Conservation (phyloP, 2,329 filamentous ascomycete species). For the Neofusicoccum kwambonambiense region DNA sequence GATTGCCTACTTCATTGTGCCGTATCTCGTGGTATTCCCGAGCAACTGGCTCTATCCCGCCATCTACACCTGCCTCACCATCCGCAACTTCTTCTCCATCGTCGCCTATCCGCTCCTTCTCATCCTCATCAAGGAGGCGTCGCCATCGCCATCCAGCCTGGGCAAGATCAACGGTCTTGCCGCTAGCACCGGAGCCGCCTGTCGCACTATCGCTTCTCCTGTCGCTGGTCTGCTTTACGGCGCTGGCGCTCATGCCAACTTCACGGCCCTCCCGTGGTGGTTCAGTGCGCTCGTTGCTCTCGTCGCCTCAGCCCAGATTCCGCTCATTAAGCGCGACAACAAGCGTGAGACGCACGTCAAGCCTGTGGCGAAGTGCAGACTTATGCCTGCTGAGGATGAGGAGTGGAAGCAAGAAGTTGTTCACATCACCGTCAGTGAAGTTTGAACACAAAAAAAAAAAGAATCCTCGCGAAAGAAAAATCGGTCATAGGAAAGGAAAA, state of each 20-base stretch:
- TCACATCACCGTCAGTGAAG: slow-evolving; percentile 22
- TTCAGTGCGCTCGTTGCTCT: slow-evolving; percentile 56
- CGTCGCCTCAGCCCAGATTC: slow-evolving; percentile 56
- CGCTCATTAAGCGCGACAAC: slow-evolving; percentile 53
- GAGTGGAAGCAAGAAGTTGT: slow-evolving; percentile 22
- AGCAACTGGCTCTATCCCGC: slow-evolving; percentile 54
- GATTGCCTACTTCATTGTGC: slow-evolving; percentile 66
- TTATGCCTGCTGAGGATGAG: slow-evolving; percentile 26
- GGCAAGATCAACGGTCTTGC: slow-evolving; percentile 72
- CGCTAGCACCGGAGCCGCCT: slow-evolving; percentile 69
- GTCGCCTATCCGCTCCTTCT: slow-evolving; percentile 67
- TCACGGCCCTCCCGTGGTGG: slow-evolving; percentile 65
- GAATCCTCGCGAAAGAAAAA: neutral
- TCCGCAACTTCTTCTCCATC: slow-evolving; percentile 68
- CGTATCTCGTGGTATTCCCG: slow-evolving; percentile 63
- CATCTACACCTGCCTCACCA: slow-evolving; percentile 63
- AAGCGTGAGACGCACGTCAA: slow-evolving; percentile 41
- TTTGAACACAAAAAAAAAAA: neutral
- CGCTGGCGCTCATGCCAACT: slow-evolving; percentile 55
- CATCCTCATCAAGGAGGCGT: slow-evolving; percentile 71
- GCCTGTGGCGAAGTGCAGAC: slow-evolving; percentile 27
- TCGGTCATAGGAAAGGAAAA: neutral
- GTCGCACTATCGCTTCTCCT: slow-evolving; percentile 68
- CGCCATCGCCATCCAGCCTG: slow-evolving; percentile 60
- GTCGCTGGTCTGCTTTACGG: slow-evolving; percentile 67